A percentile compares a stretch with the other conserved stretches of the same genome.
phyloP scores from a whole-genome alignment of 805 yeast genomes.

The Osmozyma mogii region DNA sequence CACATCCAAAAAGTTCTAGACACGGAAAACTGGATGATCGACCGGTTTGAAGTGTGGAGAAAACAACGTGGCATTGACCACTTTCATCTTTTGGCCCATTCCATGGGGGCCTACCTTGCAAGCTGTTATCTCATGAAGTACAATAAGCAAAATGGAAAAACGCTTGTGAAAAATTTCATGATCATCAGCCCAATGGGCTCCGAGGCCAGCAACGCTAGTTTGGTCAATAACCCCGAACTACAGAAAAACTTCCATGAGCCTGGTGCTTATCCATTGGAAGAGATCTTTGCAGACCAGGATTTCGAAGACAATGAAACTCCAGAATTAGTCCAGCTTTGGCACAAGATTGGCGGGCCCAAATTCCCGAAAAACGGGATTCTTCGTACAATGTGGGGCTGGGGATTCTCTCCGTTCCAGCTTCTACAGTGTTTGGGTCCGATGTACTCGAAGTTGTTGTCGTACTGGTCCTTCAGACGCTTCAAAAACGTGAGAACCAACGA shows the following conservation, averaged over 20 bases:
- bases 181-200: conserved; percentile 39
- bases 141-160: conserved; percentile 11
- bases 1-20: conserved; percentile 25
- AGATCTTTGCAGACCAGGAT: conserved; percentile 17
- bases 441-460: conserved; percentile 32
- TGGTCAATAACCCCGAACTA: conserved; percentile 21
- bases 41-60: conserved; percentile 32
- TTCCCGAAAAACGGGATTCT: conserved; percentile 27
- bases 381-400: conserved; percentile 29
- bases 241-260: conserved; percentile 27
- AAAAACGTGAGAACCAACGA: conserved; percentile 18
- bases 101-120: conserved; percentile 36
- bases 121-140: conserved; percentile 35
- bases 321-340: conserved; percentile 21
- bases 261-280: conserved; percentile 30
- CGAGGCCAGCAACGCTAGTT: conserved; percentile 28
- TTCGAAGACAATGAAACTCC: conserved; percentile 10
- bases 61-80: conserved; percentile 11
- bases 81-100: conserved; percentile 31
- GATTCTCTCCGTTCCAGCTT: conserved; percentile 32
- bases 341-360: conserved; percentile 26
- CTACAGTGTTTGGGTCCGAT: conserved; percentile 32
- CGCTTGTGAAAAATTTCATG: conserved; percentile 16
- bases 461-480: conserved; percentile 35
- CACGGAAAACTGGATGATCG: conserved; percentile 36